Base-by-base conservation (phyloP, 345 rosid species). In the Kernera saxatilis region DNA sequence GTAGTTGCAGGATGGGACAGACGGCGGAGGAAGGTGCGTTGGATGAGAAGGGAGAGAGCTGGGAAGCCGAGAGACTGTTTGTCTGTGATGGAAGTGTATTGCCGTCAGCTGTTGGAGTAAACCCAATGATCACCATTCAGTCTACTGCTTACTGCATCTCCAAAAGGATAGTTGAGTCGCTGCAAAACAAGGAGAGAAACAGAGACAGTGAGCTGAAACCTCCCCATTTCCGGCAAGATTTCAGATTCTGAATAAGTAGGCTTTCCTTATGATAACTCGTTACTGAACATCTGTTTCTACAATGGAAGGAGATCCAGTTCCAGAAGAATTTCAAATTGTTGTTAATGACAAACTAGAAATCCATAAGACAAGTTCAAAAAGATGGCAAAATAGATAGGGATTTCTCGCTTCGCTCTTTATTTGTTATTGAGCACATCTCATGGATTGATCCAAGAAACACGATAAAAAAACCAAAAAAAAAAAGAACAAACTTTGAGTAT, bases 41-140 rank as follows among this genome's bases (percentile, higher is more conserved):
- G 19, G 88, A 85, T 68, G 81, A 70, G 73, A 78, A 77, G 2
- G 87, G 90, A 8, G 88, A 87, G 82, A 85, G 82, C 39, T 87
- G 90, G 90, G 93, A 87, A 78, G 86, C 93, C 14, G 76, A 82
- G 36, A 84, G 86, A 5, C 44, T 87, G 27, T 87, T 79, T 64
- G 87, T 85, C 1, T 87, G 93, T 9, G 93, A 84, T 26, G 83
- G 82, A 6, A 85, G 90, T 69, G 79, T 85, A n/a, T 76, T 87
- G 59, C 93, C 93, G 0, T 74, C 77, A 21, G 93, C 90, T 15
- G 72, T 85, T 27, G 93, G 93, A 8, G 87, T 87, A 2, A 85
- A 85, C 45, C 93, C 93, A 13, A 87, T 85, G 90, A 81, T 87
- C 74, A 85, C 93, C 6, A 74, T 87, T 66, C 80, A 85, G 81